Base-by-base conservation (phyloP, 2,329 filamentous ascomycete species). In the Orbilia brochopaga region DNA sequence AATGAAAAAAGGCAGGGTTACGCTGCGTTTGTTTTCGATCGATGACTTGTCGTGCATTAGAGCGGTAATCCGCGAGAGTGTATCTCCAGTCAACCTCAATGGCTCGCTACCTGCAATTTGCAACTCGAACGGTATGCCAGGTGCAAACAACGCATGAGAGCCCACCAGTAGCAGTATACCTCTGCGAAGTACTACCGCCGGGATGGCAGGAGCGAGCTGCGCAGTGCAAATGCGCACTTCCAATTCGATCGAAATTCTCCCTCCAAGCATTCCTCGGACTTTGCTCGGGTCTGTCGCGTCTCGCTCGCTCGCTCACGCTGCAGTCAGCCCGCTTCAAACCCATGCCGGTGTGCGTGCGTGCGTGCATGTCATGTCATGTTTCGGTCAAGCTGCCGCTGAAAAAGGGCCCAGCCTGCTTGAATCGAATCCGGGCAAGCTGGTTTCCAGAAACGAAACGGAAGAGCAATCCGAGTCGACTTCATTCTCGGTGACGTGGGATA, bases 111-210 rank as follows among this genome's bases (percentile, higher is more conserved):
- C 4, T 13, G 6, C 11, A 51, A 51, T 11, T n/a, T 11, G 17
- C 19, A 23, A 24, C 42, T 23, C 32, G 46, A 35, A 46, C 54
- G 55, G 59, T 54, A 55, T 53, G 37, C 48, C 52, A 64, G 32
- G 46, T 35, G 67, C 67, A 65, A 72, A 72, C 67, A 72, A 72
- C 67, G 67, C 67, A 72, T 64, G 56, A 56, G 27, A 61, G 57
- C 51, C 60, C 27, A 32, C 27, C 27, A 8, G n/a, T n/a, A n/a
- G n/a, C n/a, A n/a, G n/a, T n/a, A n/a, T n/a, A n/a, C n/a, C n/a
- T n/a, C n/a, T n/a, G n/a, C n/a, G n/a, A n/a, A n/a, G n/a, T n/a
- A n/a, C n/a, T n/a, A n/a, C n/a, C n/a, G n/a, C n/a, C n/a, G n/a
- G n/a, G n/a, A n/a, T n/a, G n/a, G n/a, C n/a, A n/a, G n/a, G n/a